Evolutionary conservation across 306 rosid genomes (phyloP), one percentile per base, ranked within the genome.

Genomic region (Trichosanthes cucumerina): DNA sequence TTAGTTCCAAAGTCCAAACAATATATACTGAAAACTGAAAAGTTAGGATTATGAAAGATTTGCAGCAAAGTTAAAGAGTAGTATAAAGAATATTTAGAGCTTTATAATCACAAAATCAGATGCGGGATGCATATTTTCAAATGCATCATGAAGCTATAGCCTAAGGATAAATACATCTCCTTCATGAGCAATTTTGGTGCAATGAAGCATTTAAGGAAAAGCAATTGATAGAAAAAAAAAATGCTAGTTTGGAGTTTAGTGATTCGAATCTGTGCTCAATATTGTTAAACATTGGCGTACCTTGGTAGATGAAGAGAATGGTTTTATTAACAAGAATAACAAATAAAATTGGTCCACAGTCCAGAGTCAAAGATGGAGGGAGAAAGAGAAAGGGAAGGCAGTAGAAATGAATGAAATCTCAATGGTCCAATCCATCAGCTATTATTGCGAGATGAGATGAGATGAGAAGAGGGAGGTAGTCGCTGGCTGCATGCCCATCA

Each of bases 401-500:
- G 39, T 66, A 66, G 74, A 12, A 23, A 70, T 16, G 49, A 23
- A 70, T 16, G 49, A 56, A 68, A 70, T 44, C 74, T 70, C 13
- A 44, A 70, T 44, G 56, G 56, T 24, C 76, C 76, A 70, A 23
- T 70, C 54, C 76, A 23, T 70, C 12, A 43, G 76, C 76, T 44
- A 44, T 26, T 5, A 70, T 23, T 70, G 54, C 9, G 36, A 69
- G 75, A 69, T 69, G 75, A 7, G 52, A 2, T 21, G 76, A 19
- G n/a, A n/a, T n/a, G n/a, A n/a, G n/a, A n/a, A n/a, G n/a, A n/a
- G n/a, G n/a, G n/a, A n/a, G 50, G 34, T 44, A 44, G 50, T 39
- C 31, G 74, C 50, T 68, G 74, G 74, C 50, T 68, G 74, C 74
- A 68, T 68, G 74, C 52, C 71, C 71, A 64, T 64, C 71, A 64